Evolutionary conservation across 768 basidiomycete genomes (phyloP), one percentile per base, ranked within the genome.

Genomic region (Rhodotorula babjevae): DNA sequence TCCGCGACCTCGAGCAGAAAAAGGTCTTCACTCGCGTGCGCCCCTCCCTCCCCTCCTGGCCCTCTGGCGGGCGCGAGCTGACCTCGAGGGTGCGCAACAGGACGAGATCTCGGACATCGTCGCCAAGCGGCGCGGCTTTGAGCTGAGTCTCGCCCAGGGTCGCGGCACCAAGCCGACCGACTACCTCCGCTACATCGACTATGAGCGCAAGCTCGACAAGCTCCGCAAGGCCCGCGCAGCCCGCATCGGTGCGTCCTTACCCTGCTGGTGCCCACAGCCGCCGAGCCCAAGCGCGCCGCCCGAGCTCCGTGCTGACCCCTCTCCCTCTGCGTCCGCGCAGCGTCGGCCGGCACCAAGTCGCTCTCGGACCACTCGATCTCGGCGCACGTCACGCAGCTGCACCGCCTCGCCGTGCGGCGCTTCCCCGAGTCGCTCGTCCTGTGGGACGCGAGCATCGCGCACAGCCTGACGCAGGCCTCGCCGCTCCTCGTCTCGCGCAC

Each of bases 151-250:
- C 56, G 71, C 79, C 36, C 76, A 78, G 53, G 72, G 78, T 4
- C 71, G 78, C 42, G 76, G 74, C n/a, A 76, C 77, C 33, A 76
- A 78, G 64, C 71, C 75, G 40, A 15, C 62, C 44, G 79, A 80
- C 74, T 80, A 74, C 67, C 67, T 78, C 18, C 68, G 77, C 31
- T 80, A 80, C 73, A 77, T 78, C 61, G 77, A 79, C 40, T 80
- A 80, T 71, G 79, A 80, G 61, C 65, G 66, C 47, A 69, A 74
- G 57, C 65, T 80, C 21, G 79, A 80, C 60, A 74, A 72, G 47
- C 77, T 80, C 5, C 46, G 79, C 29, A 73, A 67, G 61, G 67
- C 71, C 16, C 59, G 79, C 6, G 68, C 66, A 2, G 69, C 56
- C 23, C 67, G 77, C 19, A 36, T 77, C 23, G 66, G 78, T 77